A percentile compares a stretch with the other conserved stretches of the same genome.
phyloP scores from a whole-genome alignment of 192 early-diverging fungal genomes.

The Cladochytrium replicatum region DNA sequence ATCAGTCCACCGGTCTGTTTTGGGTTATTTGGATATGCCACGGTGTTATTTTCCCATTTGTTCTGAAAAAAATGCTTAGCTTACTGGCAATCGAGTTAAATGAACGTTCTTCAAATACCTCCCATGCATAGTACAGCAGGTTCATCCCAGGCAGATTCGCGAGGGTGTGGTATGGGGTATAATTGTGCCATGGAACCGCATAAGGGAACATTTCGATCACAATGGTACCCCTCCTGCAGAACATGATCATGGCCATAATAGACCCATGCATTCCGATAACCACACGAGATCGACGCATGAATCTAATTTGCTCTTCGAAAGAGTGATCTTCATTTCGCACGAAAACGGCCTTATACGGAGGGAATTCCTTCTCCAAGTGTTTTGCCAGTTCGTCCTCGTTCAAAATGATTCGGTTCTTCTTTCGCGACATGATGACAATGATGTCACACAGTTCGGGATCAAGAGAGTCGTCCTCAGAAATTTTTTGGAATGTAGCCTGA shows the following conservation, averaged over 20 bases:
- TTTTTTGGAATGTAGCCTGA: too few relatives aligned
- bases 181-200: constrained; percentile 35
- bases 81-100: not conserved
- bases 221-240: constrained; percentile 38
- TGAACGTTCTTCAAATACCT: constrained; percentile 14
- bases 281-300: constrained; percentile 35
- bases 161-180: constrained; percentile 41
- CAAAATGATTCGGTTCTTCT: constrained; percentile 30
- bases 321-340: constrained; percentile 35
- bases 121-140: constrained; percentile 37
- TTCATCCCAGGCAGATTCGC: constrained; percentile 34
- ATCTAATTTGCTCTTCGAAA: constrained; percentile 36
- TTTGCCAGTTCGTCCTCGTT: constrained; percentile 28
- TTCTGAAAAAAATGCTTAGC: constrained; percentile 10
- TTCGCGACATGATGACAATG: constrained; percentile 35
- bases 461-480: not conserved
- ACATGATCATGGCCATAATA: constrained; percentile 42
- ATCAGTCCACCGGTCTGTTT: constrained; percentile 21
- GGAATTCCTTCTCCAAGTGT: constrained; percentile 11
- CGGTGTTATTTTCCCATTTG: constrained; percentile 16
- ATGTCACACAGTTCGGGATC: constrained; percentile 13
- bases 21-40: constrained; percentile 24
- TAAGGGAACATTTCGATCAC: constrained; percentile 39
- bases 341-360: constrained; percentile 23
- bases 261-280: constrained; percentile 44